Evolutionary conservation across 257 asterid genomes (phyloP), one percentile per base, ranked within the genome.

Genomic region (Avicennia marina): DNA sequence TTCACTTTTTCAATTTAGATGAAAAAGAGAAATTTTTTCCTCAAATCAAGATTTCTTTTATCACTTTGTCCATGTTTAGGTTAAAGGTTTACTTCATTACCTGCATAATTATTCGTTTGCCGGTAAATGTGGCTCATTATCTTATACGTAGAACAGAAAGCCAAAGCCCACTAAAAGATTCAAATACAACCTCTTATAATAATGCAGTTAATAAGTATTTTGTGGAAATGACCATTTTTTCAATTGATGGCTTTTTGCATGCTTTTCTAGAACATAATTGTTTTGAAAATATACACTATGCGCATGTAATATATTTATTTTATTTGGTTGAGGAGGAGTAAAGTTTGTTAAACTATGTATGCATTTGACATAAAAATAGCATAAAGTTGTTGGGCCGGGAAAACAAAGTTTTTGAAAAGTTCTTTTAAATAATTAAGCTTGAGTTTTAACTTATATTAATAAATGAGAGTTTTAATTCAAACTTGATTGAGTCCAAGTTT

Each of bases 131-230:
- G 51, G 72, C 40, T 10, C 56, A 47, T 17, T 54, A 60, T n/a
- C n/a, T n/a, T 16, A 41, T 17, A 17, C 6, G 16, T 55, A 50
- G 32, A 7, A 29, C n/a, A n/a, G n/a, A 52, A 62, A 52, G 19
- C 4, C 17, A n/a, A 26, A 46, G 40, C 50, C 50, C 50, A 7
- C n/a, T 11, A 12, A 44, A 46, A 56, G 25, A 62, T 62, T 70
- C 58, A 69, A 53, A 58, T 63, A 64, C 29, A 36, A 29, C n/a
- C n/a, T n/a, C n/a, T n/a, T n/a, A n/a, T n/a, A 63, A 58, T 47
- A 53, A 48, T 53, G 22, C 65, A 56, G 56, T 8, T 12, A 36
- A 2, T 34, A 7, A 34, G 13, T 3, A 4, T 9, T 29, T n/a
- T n/a, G n/a, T n/a, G n/a, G n/a, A n/a, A n/a, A n/a, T n/a, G n/a